Conservation (phyloP, 345 rosid species). For the Populus deltoides region DNA sequence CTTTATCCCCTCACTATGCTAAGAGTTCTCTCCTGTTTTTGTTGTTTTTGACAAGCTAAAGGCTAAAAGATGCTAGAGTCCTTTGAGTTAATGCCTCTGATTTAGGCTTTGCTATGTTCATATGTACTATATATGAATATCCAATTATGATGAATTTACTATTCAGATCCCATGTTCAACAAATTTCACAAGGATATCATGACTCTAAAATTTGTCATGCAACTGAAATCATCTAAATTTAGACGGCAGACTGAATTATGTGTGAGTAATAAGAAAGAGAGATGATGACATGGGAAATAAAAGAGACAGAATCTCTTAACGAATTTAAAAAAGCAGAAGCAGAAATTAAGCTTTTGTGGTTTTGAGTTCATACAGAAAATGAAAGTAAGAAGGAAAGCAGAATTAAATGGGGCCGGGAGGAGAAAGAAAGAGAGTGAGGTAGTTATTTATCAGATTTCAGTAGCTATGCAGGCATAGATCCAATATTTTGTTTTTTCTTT, state of each 20-base stretch:
- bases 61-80: slow-evolving; percentile 30
- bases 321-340: slow-evolving; percentile 12
- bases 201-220: slow-evolving; percentile 20
- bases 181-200: slow-evolving; percentile 14
- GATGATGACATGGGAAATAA: background rate
- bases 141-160: slow-evolving; percentile 27
- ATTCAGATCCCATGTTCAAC: slow-evolving; percentile 31
- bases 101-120: slow-evolving; percentile 35
- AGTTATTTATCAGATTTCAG: slow-evolving; percentile 15
- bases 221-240: slow-evolving; percentile 18
- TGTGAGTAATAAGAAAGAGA: background rate
- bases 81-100: slow-evolving; percentile 29
- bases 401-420: background rate
- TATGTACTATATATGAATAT: background rate
- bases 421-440: slow-evolving; percentile 1
- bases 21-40: slow-evolving; percentile 18
- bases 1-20: slow-evolving; percentile 12
- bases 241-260: slow-evolving; percentile 5
- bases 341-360: slow-evolving; percentile 6
- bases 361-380: background rate
- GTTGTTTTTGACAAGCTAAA: slow-evolving; percentile 27
- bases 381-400: background rate
- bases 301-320: slow-evolving; percentile 18
- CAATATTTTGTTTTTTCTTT: background rate
- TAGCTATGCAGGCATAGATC: slow-evolving; percentile 6